Evolutionary conservation across 2,329 filamentous ascomycete species (phyloP).

Genomic region (Colletotrichum sojae): DNA sequence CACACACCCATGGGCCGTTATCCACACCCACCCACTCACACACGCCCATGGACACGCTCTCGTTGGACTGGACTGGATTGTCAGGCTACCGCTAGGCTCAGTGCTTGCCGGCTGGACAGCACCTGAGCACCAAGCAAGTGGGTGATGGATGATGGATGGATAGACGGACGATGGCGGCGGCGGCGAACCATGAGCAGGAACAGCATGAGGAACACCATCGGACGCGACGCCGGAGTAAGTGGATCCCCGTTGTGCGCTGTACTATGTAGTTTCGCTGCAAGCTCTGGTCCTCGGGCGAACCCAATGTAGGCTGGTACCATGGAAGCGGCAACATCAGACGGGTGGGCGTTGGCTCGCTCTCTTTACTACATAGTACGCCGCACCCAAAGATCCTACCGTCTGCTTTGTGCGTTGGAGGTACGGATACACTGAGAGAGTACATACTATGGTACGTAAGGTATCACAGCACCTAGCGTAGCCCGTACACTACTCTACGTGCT

Average conservation of each 20-base stretch:
- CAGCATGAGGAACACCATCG: slow-evolving; percentile 47
- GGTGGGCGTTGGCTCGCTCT: slow-evolving; percentile 26
- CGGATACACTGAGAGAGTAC: background rate
- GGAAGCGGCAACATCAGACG: slow-evolving; percentile 60
- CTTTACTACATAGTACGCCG: slow-evolving; percentile 1
- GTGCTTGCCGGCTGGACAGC: slow-evolving; percentile 19
- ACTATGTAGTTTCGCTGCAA: slow-evolving; percentile 45
- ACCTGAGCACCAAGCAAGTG: background rate
- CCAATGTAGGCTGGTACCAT: no score
- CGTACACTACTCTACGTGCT: slow-evolving; percentile 4
- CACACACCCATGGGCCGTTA: no score
- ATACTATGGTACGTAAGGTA: no score
- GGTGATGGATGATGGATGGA: slow-evolving; percentile 20
- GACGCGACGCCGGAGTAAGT: slow-evolving; percentile 46
- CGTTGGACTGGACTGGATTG: slow-evolving; percentile 9
- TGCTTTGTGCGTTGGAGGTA: slow-evolving; percentile 26
- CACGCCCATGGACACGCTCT: background rate
- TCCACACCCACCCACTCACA: background rate
- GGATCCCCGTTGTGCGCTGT: slow-evolving; percentile 26
- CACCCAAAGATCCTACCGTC: background rate
- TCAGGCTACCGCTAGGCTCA: no score
- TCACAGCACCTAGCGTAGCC: no score
- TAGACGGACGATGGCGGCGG: slow-evolving; percentile 43
- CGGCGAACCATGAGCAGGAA: slow-evolving; percentile 49
- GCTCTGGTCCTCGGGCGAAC: slow-evolving; percentile 51